Evolutionary conservation across 345 rosid species (phyloP).

Genomic region (Alliaria petiolata): DNA sequence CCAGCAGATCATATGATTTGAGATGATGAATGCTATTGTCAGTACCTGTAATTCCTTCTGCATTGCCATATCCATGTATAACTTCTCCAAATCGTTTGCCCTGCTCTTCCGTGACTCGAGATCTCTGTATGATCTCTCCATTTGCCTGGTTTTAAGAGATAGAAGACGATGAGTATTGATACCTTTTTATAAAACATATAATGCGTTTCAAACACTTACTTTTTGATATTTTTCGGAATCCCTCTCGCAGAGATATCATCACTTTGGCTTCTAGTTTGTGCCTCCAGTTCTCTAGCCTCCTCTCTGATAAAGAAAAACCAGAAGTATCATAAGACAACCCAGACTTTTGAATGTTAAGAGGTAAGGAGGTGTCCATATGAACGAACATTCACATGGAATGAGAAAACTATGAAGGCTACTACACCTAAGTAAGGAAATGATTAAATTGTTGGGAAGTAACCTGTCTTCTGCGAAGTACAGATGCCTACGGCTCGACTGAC

Average conservation of each 20-base stretch:
- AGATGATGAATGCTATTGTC: not conserved
- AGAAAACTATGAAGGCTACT: not conserved
- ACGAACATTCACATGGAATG: not conserved
- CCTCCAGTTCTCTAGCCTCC: conserved; percentile 63
- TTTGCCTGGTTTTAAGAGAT: conserved; percentile 42
- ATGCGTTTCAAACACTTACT: conserved; percentile 32
- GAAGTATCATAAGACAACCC: not conserved
- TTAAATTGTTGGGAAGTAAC: conserved; percentile 29
- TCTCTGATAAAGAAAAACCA: conserved; percentile 40
- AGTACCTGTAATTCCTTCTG: conserved; percentile 81
- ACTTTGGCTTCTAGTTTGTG: conserved; percentile 28
- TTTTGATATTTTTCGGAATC: conserved; percentile 56
- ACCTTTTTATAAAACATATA: not conserved
- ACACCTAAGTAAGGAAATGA: not conserved
- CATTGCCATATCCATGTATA: conserved; percentile 69
- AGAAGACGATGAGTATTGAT: not conserved
- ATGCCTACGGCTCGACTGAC: conserved; percentile 44
- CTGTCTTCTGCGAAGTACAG: conserved; percentile 80
- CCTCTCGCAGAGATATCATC: conserved; percentile 18
- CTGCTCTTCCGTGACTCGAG: conserved; percentile 70
- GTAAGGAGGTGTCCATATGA: not conserved
- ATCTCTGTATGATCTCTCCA: conserved; percentile 62
- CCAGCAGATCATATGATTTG: not conserved
- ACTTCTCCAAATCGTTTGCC: conserved; percentile 60
- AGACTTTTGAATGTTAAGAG: not conserved